phyloP scores from a whole-genome alignment of 164 flowering plant genomes.

The Dillenia suffruticosa region DNA sequence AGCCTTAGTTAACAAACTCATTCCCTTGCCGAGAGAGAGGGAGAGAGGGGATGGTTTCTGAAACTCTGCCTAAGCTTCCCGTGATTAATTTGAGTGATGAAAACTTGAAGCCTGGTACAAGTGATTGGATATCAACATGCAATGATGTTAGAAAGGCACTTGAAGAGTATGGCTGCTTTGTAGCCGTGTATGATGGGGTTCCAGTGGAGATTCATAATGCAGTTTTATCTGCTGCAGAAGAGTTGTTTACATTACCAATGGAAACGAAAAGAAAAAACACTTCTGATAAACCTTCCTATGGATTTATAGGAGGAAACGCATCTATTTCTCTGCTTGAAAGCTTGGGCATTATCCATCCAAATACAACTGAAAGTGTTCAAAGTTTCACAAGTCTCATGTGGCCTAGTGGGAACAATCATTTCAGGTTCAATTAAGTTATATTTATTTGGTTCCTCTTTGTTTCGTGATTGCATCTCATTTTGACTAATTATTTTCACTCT shows the following conservation, averaged over 20 bases:
- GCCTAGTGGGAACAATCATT: constrained; percentile 50
- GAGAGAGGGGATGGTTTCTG: constrained; percentile 22
- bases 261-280: constrained; percentile 35
- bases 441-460: no score
- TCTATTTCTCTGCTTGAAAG: constrained; percentile 41
- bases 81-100: constrained; percentile 31
- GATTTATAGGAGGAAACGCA: constrained; percentile 47
- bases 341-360: constrained; percentile 40
- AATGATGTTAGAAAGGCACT: constrained; percentile 37
- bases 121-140: constrained; percentile 30
- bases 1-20: no score
- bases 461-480: not conserved
- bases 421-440: constrained; percentile 28
- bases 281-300: constrained; percentile 41
- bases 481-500: not conserved
- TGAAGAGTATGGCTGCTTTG: constrained; percentile 54
- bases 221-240: constrained; percentile 20
- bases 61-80: constrained; percentile 30
- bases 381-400: constrained; percentile 28
- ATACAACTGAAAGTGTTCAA: constrained; percentile 8
- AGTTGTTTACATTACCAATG: constrained; percentile 50
- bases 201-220: constrained; percentile 21
- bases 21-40: no score
- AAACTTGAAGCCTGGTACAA: constrained; percentile 30
- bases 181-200: constrained; percentile 32